Conservation (phyloP, 768 basidiomycete genomes). For the Lentinula aciculospora region DNA sequence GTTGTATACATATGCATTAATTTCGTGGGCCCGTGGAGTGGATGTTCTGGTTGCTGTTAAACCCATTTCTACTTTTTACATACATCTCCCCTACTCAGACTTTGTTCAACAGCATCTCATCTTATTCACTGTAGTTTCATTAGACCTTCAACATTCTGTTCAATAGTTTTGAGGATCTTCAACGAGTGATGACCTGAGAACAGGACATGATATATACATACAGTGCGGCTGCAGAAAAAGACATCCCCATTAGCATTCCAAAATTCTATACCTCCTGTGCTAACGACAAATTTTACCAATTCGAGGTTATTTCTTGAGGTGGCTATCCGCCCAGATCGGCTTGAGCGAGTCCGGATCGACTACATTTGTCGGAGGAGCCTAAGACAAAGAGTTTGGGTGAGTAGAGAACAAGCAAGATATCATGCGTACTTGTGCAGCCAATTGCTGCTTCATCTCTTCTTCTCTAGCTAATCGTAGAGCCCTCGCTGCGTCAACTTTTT, state of each 20-base stretch:
- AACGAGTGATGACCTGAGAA: too few species aligned
- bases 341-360: slow-evolving; percentile 31
- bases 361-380: slow-evolving; percentile 16
- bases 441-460: slow-evolving; percentile 44
- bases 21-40: neutral
- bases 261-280: too few species aligned
- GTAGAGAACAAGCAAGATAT: slow-evolving; percentile 8
- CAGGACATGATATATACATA: too few species aligned
- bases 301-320: slow-evolving; percentile 16
- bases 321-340: slow-evolving; percentile 35
- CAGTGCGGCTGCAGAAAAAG: too few species aligned
- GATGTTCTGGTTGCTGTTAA: neutral
- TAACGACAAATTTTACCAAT: too few species aligned
- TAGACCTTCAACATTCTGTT: slow-evolving; percentile 19
- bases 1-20: neutral
- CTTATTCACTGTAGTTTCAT: slow-evolving; percentile 24
- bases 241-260: too few species aligned
- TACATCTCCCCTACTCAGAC: neutral
- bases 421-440: slow-evolving; percentile 43
- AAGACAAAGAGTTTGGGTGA: neutral
- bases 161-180: slow-evolving; percentile 2
- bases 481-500: slow-evolving; percentile 57
- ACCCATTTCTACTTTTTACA: neutral
- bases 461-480: slow-evolving; percentile 49
- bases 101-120: slow-evolving; percentile 11